These are phyloP conservation scores for Lactarius hatsudake DNA, from an alignment of 768 basidiomycete genomes.

Conservation along the genomic window DNA sequence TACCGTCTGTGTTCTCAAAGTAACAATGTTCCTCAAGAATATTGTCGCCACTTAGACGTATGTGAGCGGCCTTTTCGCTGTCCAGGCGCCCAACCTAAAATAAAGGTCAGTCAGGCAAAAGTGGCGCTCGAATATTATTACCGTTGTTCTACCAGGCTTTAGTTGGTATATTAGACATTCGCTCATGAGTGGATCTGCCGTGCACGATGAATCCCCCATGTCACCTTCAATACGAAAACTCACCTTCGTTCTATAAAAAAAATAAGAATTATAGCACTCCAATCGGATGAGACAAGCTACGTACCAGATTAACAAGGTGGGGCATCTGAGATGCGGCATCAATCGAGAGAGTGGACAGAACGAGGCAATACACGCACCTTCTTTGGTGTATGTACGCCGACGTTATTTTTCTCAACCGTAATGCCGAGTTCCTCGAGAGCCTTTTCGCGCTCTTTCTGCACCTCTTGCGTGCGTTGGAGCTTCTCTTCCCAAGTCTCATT, in stretches of 20 bases:
- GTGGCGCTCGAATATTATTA: constrained; percentile 34
- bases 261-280: constrained; percentile 1
- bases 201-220: constrained; percentile 2
- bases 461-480: constrained; percentile 84
- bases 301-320: constrained; percentile 87
- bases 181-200: constrained; percentile 88
- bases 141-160: constrained; percentile 79
- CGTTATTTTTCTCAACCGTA: constrained; percentile 92
- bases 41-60: constrained; percentile 88
- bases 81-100: constrained; percentile 82
- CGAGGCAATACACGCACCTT: constrained; percentile 43
- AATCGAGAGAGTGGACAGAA: not conserved
- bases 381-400: constrained; percentile 98
- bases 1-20: constrained; percentile 84
- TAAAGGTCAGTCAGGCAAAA: constrained; percentile 17
- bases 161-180: constrained; percentile 93
- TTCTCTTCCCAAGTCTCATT: constrained; percentile 98
- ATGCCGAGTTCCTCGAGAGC: constrained; percentile 97
- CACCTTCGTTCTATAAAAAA: constrained; percentile 27
- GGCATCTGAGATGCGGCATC: constrained; percentile 60
- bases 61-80: constrained; percentile 76
- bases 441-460: constrained; percentile 96
- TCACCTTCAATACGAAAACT: constrained; percentile 1
- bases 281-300: constrained; percentile 33
- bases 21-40: constrained; percentile 91